A percentile compares a stretch with the other conserved stretches of the same genome.
Conservation (phyloP, 352 stramenopile genomes). For the Globisporangium iwayamae region DNA sequence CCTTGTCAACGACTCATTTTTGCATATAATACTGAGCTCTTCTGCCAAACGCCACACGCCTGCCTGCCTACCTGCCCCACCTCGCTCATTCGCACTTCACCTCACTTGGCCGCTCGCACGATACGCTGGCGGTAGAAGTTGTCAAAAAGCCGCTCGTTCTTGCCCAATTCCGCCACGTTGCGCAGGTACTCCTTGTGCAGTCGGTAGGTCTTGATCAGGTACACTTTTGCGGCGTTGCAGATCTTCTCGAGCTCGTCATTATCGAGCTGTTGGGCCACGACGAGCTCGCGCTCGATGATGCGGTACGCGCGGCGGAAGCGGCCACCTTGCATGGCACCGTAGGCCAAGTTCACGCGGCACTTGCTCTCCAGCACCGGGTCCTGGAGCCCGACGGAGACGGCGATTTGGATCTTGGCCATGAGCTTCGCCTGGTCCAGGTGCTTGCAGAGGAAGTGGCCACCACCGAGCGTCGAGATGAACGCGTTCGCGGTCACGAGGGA, state of each 20-base stretch:
- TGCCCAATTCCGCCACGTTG: slow-evolving; percentile 20
- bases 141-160: slow-evolving; percentile 42
- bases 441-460: slow-evolving; percentile 74
- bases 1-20: no score
- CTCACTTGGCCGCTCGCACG: slow-evolving; percentile 53
- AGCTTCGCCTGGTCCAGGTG: slow-evolving; percentile 69
- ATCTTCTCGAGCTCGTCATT: slow-evolving; percentile 60
- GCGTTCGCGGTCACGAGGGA: slow-evolving; percentile 78
- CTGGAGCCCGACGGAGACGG: slow-evolving; percentile 63
- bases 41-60: background rate
- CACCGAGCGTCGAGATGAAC: slow-evolving; percentile 81
- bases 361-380: slow-evolving; percentile 80
- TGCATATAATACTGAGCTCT: background rate
- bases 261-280: slow-evolving; percentile 40
- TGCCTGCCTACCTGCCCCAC: background rate
- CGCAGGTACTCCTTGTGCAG: slow-evolving; percentile 55
- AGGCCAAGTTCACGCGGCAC: slow-evolving; percentile 78
- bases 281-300: slow-evolving; percentile 45
- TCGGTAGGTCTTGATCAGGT: slow-evolving; percentile 60
- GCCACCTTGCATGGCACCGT: slow-evolving; percentile 70
- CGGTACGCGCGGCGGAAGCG: slow-evolving; percentile 52
- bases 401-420: slow-evolving; percentile 78
- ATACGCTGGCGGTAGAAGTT: slow-evolving; percentile 84
- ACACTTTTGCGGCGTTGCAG: slow-evolving; percentile 56
- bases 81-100: background rate